These are phyloP conservation scores for Salix exigua DNA, from an alignment of 345 rosid genomes.

Conservation along the genomic window DNA sequence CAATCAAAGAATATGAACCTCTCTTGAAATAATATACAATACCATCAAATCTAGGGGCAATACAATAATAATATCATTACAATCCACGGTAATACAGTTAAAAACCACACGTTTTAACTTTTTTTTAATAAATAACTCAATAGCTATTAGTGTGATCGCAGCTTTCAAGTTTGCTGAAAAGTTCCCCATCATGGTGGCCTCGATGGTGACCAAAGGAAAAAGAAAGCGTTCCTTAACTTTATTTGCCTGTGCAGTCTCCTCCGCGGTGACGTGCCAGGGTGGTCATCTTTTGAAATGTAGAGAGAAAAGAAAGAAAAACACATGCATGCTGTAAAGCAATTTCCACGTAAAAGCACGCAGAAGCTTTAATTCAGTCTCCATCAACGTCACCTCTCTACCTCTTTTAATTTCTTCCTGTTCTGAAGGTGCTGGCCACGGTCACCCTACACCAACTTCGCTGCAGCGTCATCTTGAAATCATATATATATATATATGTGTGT, in stretches of 20 bases:
- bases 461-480: background rate
- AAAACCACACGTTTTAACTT: too few species aligned
- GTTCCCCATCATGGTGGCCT: background rate
- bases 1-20: too few species aligned
- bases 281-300: background rate
- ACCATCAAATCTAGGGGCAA: too few species aligned
- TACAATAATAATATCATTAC: too few species aligned
- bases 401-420: background rate
- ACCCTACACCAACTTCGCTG: background rate
- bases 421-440: background rate
- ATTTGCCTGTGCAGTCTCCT: background rate
- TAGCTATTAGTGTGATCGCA: background rate
- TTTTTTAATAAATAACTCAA: background rate
- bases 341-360: background rate
- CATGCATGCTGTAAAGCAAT: slow-evolving; percentile 13
- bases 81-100: too few species aligned
- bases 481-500: too few species aligned
- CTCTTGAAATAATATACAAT: too few species aligned
- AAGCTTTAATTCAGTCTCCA: background rate
- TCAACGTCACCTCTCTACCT: background rate
- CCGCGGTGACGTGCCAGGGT: background rate
- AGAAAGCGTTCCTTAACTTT: background rate
- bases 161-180: background rate
- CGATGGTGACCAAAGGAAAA: background rate
- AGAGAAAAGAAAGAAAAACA: background rate